Evolutionary conservation across 345 rosid species (phyloP).

Genomic region (Psidium friedrichsthalianum): DNA sequence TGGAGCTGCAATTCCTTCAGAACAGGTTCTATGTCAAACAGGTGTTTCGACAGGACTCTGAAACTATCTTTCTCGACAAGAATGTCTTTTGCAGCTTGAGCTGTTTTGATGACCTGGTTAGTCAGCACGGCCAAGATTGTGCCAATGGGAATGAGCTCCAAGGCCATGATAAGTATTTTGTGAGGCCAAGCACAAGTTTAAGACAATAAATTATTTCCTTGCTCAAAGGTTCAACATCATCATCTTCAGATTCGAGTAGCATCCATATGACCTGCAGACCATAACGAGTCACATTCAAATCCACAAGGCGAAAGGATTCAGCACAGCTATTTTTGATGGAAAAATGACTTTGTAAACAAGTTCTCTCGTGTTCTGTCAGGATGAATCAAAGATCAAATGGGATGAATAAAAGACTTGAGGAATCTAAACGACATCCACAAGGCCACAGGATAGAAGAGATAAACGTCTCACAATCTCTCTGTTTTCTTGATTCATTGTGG

Average conservation of each 20-base stretch:
- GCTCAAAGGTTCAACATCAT: neutral
- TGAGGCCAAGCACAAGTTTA: neutral
- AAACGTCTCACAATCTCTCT: neutral
- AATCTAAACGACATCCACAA: neutral
- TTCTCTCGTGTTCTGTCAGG: neutral
- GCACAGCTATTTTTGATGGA: neutral
- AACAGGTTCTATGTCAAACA: constrained; percentile 57
- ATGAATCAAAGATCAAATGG: neutral
- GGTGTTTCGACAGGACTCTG: constrained; percentile 50
- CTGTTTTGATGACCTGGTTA: constrained; percentile 55
- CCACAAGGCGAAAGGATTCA: neutral
- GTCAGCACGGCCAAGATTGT: constrained; percentile 50
- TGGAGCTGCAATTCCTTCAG: constrained; percentile 44
- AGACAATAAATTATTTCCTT: neutral
- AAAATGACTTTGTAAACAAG: neutral
- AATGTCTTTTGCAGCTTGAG: constrained; percentile 60
- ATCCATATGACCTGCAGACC: neutral
- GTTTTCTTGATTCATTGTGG: neutral
- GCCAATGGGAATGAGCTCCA: constrained; percentile 66
- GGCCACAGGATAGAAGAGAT: neutral
- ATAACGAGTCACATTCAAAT: neutral
- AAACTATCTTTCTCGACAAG: constrained; percentile 55
- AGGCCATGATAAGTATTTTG: constrained; percentile 11
- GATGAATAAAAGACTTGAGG: neutral
- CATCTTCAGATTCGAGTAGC: neutral